These are phyloP conservation scores for grape (Vitis vinifera) DNA, from an alignment of 164 flowering plant species.

Conservation along the genomic window ASM3070453v1 NC_081815.1:3824501-3825000, in stretches of 20 bases:
- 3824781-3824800: constrained; percentile 87
- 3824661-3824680: not conserved
- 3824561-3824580: too few species aligned
- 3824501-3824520: too few species aligned
- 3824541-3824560: too few species aligned
- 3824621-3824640: too few species aligned
- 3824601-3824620: not conserved
- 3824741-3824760: not conserved
- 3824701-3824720: not conserved
- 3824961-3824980: not conserved
- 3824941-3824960: not conserved
- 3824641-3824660: not conserved
- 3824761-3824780: constrained; percentile 64
- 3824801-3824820: constrained; percentile 83
- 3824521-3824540: too few species aligned
- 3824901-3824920: constrained; percentile 69
- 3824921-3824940: constrained; percentile 44
- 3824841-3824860: constrained; percentile 83
- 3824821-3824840: constrained; percentile 73
- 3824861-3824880: constrained; percentile 66
- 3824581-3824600: not conserved
- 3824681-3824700: not conserved
- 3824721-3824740: not conserved
- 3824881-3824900: constrained; percentile 45
- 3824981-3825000: not conserved